Percentiles rank a stretch among this genome's conserved stretches.
Evolutionary conservation across 148 eudicot species (phyloP).

Genomic region (Amaranthus cruentus): DNA sequence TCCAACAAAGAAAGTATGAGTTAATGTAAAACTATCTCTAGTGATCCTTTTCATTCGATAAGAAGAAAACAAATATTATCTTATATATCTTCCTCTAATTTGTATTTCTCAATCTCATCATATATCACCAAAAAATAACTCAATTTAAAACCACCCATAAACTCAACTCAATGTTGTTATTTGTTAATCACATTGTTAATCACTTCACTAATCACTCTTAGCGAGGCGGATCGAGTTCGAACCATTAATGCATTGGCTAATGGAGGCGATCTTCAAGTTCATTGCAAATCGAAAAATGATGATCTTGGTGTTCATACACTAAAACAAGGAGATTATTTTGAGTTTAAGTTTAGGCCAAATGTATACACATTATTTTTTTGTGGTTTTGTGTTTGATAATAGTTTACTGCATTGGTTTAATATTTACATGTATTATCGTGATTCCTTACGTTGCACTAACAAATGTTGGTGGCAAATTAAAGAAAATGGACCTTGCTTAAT

Average conservation of each 20-base stretch:
- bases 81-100: no score
- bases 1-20: no score
- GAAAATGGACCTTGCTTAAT: not conserved
- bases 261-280: not conserved
- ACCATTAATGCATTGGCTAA: not conserved
- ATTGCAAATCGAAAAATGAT: not conserved
- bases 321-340: not conserved
- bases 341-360: not conserved
- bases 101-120: not conserved
- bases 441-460: not conserved
- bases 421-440: not conserved
- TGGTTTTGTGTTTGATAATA: not conserved
- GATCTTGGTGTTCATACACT: not conserved
- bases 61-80: no score
- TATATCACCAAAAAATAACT: not conserved
- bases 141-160: not conserved
- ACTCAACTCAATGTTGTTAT: not conserved
- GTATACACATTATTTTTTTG: not conserved
- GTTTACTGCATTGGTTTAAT: not conserved
- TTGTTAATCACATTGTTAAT: not conserved
- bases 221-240: not conserved
- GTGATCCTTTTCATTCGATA: no score
- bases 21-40: no score
- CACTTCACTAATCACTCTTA: not conserved
- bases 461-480: constrained; percentile 1